Conservation (phyloP, 345 rosid genomes). For the Boechera retrofracta region DNA sequence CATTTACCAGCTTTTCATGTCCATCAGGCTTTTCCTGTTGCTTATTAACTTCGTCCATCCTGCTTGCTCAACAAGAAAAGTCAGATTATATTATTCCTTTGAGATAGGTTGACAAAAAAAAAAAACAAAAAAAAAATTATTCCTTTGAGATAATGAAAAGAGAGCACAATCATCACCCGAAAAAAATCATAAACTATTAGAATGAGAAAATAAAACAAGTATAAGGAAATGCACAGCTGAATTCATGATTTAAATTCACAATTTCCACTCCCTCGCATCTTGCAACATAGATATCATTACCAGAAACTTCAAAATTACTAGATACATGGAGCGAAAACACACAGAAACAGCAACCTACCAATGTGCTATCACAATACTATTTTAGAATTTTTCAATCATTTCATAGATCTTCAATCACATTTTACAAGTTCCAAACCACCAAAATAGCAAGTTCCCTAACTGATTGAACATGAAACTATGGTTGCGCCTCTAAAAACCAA, state of each 20-base stretch:
- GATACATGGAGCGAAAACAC: neutral
- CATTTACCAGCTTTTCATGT: constrained; percentile 42
- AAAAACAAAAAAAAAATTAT: neutral
- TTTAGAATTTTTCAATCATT: neutral
- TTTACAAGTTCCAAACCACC: constrained; percentile 2
- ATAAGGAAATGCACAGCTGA: constrained; percentile 6
- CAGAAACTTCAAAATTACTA: neutral
- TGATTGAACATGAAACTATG: neutral
- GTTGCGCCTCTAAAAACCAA: neutral
- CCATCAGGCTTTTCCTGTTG: constrained; percentile 51
- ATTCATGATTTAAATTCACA: neutral
- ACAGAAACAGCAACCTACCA: constrained; percentile 20
- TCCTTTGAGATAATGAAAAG: constrained; percentile 1
- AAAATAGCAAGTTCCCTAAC: neutral
- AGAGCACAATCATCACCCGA: constrained; percentile 8
- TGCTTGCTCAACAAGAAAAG: constrained; percentile 20
- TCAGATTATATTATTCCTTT: neutral
- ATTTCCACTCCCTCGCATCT: neutral
- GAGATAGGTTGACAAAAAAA: neutral
- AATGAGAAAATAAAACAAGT: neutral
- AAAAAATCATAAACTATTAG: neutral
- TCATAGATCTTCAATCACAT: constrained; percentile 13
- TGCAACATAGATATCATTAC: neutral
- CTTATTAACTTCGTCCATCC: constrained; percentile 62
- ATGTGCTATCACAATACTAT: constrained; percentile 17